phyloP scores from a whole-genome alignment of 805 yeast genomes.

The Yarrowia hollandica region DNA sequence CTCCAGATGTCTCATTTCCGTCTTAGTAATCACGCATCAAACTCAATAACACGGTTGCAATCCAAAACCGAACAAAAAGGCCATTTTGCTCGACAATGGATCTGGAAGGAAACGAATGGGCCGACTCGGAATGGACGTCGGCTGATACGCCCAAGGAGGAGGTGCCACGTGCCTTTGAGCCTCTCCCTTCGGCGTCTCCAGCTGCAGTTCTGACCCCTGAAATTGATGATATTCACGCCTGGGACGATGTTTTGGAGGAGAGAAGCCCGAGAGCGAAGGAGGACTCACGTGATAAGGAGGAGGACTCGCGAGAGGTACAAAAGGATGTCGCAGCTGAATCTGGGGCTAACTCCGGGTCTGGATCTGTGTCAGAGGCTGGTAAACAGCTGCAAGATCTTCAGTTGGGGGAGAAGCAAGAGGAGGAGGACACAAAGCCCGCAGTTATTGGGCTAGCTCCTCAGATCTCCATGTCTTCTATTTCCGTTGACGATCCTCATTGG shows the following conservation, averaged over 20 bases:
- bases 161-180: background rate
- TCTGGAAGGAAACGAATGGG: constrained; percentile 25
- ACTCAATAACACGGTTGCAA: too few relatives aligned
- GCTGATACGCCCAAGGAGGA: background rate
- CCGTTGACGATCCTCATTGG: constrained; percentile 8
- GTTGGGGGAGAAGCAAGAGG: too few relatives aligned
- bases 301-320: too few relatives aligned
- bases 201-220: constrained; percentile 16
- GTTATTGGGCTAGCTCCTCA: background rate
- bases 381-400: too few relatives aligned
- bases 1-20: too few relatives aligned
- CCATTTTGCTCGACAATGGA: background rate
- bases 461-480: background rate
- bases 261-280: background rate
- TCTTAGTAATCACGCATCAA: too few relatives aligned
- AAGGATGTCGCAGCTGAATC: too few relatives aligned
- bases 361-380: too few relatives aligned
- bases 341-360: too few relatives aligned
- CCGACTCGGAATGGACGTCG: constrained; percentile 8
- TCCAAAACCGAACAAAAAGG: background rate
- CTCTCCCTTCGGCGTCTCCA: background rate
- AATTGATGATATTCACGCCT: constrained; percentile 11
- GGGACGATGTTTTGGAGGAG: constrained; percentile 1
- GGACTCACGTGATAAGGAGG: too few relatives aligned
- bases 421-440: too few relatives aligned